Evolutionary conservation across 2,329 filamentous ascomycete species (phyloP), one percentile per base, ranked within the genome.

Genomic region (Blastomyces percursus): DNA sequence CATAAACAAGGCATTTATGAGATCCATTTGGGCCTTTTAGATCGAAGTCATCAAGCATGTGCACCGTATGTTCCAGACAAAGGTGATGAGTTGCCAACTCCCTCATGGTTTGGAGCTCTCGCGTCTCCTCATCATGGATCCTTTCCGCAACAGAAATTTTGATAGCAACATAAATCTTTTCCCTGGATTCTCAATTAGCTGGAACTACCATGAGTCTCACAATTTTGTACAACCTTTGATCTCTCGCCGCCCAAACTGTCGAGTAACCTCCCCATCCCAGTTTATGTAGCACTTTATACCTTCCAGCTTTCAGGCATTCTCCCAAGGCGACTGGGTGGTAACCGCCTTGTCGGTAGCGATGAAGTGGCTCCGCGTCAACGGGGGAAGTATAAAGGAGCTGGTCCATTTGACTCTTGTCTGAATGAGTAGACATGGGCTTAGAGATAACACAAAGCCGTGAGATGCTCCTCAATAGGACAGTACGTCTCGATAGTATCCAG

Each of bases 1-100:
- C 73, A 54, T 75, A 72, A 6, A 81, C 74, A 0, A 80, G 66
- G 65, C 78, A 81, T 54, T 54, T 64, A 64, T 81, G 78, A 2
- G 42, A 69, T 9, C 79, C 77, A 67, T 81, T 81, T 4, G 77
- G 77, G 11, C 79, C 77, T 1, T 66, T 52, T 54, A 76, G 57
- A 6, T 72, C 46, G 46, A 80, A 80, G 21, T 69, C 30, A 64
- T 78, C 73, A 24, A 75, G 63, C 27, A 79, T 52, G 21, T 64
- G 69, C 48, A 77, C 71, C 14, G 78, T 40, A 69, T 78, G 66
- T 44, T 27, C 35, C 64, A 64, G 60, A 70, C 54, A 9, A 48
- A 61, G 44, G 67, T 50, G 44, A n/a, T n/a, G 51, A n/a, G 51
- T n/a, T 54, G 51, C 1, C 51, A 35, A 32, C 27, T 54, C 2